phyloP scores from a whole-genome alignment of 495 filamentous ascomycete genomes.

The Podospora bellae-mahoneyi region DNA sequence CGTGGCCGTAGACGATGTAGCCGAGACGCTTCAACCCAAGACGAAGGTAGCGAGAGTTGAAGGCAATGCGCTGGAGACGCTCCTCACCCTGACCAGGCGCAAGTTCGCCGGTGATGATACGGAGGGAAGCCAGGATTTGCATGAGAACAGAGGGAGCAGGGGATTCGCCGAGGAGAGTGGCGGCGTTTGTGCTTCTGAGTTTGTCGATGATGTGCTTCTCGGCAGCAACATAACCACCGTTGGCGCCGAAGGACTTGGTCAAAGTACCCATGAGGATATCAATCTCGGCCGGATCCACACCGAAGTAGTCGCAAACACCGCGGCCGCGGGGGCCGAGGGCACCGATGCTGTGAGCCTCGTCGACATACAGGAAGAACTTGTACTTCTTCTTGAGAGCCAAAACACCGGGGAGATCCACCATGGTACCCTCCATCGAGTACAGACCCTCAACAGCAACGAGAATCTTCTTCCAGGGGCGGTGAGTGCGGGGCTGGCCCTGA shows the following conservation, averaged over 20 bases:
- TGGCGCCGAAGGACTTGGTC: conserved; percentile 97
- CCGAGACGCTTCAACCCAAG: conserved; percentile 95
- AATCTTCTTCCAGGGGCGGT: conserved; percentile 98
- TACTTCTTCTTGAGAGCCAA: conserved; percentile 85
- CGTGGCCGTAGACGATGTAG: conserved; percentile 93
- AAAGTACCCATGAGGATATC: conserved; percentile 98
- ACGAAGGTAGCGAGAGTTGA: conserved; percentile 97
- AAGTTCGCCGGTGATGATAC: conserved; percentile 84
- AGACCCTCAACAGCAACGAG: conserved; percentile 93
- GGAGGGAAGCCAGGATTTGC: conserved; percentile 81
- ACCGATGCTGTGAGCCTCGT: conserved; percentile 96
- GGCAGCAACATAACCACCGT: conserved; percentile 91
- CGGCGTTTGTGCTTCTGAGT: conserved; percentile 79
- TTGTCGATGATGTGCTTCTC: conserved; percentile 91
- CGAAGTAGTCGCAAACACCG: conserved; percentile 96
- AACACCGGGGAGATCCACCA: conserved; percentile 90
- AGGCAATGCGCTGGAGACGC: conserved; percentile 90
- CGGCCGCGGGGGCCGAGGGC: conserved; percentile 83
- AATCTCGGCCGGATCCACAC: conserved; percentile 78
- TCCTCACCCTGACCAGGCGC: conserved; percentile 91
- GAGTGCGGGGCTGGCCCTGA: conserved; percentile 92
- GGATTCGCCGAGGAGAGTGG: conserved; percentile 81
- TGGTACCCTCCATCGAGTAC: conserved; percentile 98
- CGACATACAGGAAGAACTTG: conserved; percentile 92
- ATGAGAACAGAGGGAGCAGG: conserved; percentile 80